A percentile compares a stretch with the other conserved stretches of the same genome.
Conservation (phyloP, 225 moss, liverwort and hornwort genomes). For the Polytrichum formosum region DNA sequence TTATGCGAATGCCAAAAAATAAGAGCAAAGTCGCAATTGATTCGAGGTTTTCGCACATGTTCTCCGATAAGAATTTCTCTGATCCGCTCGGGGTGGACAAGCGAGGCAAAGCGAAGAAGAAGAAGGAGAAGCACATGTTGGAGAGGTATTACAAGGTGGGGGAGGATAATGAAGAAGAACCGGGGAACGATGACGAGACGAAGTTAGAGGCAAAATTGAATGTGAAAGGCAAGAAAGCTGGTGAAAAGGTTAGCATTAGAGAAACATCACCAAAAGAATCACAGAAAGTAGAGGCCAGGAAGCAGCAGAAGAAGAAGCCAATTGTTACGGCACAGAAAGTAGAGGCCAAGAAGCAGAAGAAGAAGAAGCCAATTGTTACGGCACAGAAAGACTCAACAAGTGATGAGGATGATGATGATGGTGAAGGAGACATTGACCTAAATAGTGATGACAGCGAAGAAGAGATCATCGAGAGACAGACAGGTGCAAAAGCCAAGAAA, state of each 20-base stretch:
- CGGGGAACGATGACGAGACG: conserved; percentile 10
- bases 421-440: conserved; percentile 16
- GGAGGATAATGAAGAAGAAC: conserved; percentile 29
- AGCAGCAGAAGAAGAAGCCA: not conserved
- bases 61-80: conserved; percentile 68
- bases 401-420: conserved; percentile 32
- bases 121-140: conserved; percentile 47
- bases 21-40: conserved; percentile 82
- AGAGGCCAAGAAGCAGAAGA: not conserved
- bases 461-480: conserved; percentile 19
- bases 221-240: conserved; percentile 3
- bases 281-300: conserved; percentile 11
- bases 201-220: conserved; percentile 15
- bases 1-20: conserved; percentile 78
- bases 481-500: conserved; percentile 12
- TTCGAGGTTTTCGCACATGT: conserved; percentile 79
- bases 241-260: not conserved
- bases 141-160: conserved; percentile 77
- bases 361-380: conserved; percentile 18
- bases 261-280: conserved; percentile 2
- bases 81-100: conserved; percentile 61
- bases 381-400: conserved; percentile 9
- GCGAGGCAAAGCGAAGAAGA: conserved; percentile 61
- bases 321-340: conserved; percentile 14
- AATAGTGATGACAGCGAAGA: conserved; percentile 29